Base-by-base conservation (phyloP, 1,284 basidiomycete species). In the Rhodotorula glutinis region DNA sequence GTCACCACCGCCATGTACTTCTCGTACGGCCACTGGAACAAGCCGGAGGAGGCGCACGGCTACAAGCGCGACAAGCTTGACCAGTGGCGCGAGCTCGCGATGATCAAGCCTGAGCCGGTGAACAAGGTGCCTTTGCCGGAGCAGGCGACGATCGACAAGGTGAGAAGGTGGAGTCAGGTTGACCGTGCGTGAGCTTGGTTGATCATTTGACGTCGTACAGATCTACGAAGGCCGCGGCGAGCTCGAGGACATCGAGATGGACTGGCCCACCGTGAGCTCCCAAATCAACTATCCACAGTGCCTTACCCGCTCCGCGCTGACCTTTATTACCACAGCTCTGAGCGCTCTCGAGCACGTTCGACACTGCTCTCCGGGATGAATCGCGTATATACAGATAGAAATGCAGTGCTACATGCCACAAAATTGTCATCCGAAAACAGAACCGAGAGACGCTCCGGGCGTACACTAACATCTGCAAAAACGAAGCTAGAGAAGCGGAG, bases 11-110 rank as follows among this genome's bases (percentile, higher is more conserved):
- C 75, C 72, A 73, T 78, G 60, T 72, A 73, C n/a, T 78, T 79
- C 68, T 67, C 46, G 7, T 54, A 62, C n/a, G 70, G 70, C 1
- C 78, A 78, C 67, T 78, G 76, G 77, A 70, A 76, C 27, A 52
- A 71, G n/a, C 66, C 76, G 2, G 73, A 78, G 33, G 66, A 65
- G 53, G 65, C 69, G 11, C 76, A 79, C 47, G 78, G 77, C 14
- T 75, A 76, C 57, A 79, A 79, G 69, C 62, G 75, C 2, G 72
- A 69, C 27, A 74, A 78, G 59, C 73, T 79, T 47, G 67, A 75
- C 10, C 51, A 75, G 11, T 79, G 77, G 78, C 58, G 77, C 21
- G 71, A 72, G 14, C 66, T 79, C 5, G 73, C 76, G 9, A 71
- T 74, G 60, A 67, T 78, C 38, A 76, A 76, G 13, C 74, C 71